A percentile compares a stretch with the other conserved stretches of the same genome.
These are phyloP conservation scores for Chloromonas sp. DNA, from an alignment of 163 green algal genomes.

Conservation along the genomic window DNA sequence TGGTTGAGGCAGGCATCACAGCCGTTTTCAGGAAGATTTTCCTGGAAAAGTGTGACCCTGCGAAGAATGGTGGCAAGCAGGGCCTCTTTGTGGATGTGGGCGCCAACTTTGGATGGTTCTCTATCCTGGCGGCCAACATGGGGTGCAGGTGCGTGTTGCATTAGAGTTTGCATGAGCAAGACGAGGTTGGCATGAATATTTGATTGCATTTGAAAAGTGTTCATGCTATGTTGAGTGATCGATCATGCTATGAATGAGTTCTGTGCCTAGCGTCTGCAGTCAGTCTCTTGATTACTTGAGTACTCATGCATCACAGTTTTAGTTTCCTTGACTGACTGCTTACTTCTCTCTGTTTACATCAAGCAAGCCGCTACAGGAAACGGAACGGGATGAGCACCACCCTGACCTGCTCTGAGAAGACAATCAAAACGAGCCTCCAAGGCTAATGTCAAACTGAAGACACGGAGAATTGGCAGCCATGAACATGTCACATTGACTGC, in stretches of 20 bases:
- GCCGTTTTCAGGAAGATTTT: slow-evolving; percentile 37
- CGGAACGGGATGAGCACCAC: background rate
- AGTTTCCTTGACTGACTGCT: no score
- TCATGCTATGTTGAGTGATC: background rate
- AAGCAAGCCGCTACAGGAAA: no score
- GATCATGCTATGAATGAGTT: background rate
- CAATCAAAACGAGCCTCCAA: background rate
- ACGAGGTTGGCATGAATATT: background rate
- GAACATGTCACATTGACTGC: background rate
- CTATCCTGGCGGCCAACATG: slow-evolving; percentile 46
- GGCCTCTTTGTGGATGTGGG: slow-evolving; percentile 71
- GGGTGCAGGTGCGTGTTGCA: slow-evolving; percentile 58
- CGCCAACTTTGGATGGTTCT: slow-evolving; percentile 74
- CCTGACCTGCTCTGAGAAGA: background rate
- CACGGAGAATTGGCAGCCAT: background rate
- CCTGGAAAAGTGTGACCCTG: slow-evolving; percentile 17
- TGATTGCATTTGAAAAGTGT: background rate
- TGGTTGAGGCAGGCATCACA: slow-evolving; percentile 41
- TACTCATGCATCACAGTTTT: no score
- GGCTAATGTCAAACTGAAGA: background rate
- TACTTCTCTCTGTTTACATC: no score
- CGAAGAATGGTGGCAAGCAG: slow-evolving; percentile 1
- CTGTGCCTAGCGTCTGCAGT: background rate
- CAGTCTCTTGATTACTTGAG: background rate
- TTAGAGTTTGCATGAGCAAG: background rate